Percentiles rank a stretch among this genome's conserved stretches.
Conservation (phyloP, 2,329 filamentous ascomycete genomes). For the Alternaria angustiovoidea region DNA sequence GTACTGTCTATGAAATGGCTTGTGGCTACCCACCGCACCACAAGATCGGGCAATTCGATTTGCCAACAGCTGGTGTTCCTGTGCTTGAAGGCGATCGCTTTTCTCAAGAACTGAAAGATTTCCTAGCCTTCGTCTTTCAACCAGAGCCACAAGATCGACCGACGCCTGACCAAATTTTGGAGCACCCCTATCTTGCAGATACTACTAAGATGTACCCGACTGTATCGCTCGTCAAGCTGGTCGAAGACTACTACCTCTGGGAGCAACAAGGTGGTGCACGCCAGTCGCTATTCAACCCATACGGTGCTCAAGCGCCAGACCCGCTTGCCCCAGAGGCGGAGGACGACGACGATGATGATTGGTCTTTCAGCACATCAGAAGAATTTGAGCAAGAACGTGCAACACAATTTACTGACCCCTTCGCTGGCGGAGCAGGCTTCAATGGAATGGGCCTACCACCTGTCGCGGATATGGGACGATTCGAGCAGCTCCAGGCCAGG, state of each 20-base stretch:
- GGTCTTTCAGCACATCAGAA: slow-evolving; percentile 72
- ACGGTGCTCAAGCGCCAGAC: slow-evolving; percentile 65
- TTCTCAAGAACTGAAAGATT: slow-evolving; percentile 71
- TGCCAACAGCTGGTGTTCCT: slow-evolving; percentile 63
- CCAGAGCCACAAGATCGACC: slow-evolving; percentile 74
- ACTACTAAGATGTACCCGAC: slow-evolving; percentile 71
- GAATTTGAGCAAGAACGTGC: slow-evolving; percentile 61
- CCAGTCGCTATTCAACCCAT: slow-evolving; percentile 68
- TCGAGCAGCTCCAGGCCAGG: slow-evolving; percentile 55
- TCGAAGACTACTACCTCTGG: slow-evolving; percentile 78
- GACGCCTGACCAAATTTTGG: slow-evolving; percentile 72
- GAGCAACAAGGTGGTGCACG: slow-evolving; percentile 76
- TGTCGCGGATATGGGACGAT: slow-evolving; percentile 40
- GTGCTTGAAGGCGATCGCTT: slow-evolving; percentile 76
- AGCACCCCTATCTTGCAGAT: slow-evolving; percentile 72
- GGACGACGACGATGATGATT: slow-evolving; percentile 62
- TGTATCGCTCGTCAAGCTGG: slow-evolving; percentile 68
- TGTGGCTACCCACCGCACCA: slow-evolving; percentile 78
- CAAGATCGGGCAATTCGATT: slow-evolving; percentile 36
- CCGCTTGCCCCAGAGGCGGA: slow-evolving; percentile 53
- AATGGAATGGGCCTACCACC: slow-evolving; percentile 51
- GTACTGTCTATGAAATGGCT: slow-evolving; percentile 81
- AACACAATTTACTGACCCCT: slow-evolving; percentile 56
- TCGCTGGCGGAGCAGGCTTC: slow-evolving; percentile 47
- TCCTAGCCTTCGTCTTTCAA: slow-evolving; percentile 77